Base-by-base conservation (phyloP, 441 rosid genomes). In the Pelargonium citronellum region DNA sequence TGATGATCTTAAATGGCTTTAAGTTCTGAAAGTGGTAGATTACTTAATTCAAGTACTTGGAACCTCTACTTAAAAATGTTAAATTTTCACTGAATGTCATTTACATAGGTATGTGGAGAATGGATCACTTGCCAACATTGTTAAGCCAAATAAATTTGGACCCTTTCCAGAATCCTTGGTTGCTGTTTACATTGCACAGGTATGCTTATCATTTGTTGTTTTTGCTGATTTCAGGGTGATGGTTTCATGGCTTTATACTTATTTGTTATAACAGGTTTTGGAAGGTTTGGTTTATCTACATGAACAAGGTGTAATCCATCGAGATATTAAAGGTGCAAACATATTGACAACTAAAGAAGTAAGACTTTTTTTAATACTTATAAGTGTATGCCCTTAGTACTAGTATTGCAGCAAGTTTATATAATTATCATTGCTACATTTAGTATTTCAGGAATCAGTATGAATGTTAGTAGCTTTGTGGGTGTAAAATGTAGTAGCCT, bases 261-360 rank as follows among this genome's bases (percentile, higher is more conserved):
- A 71, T 82, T 53, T 70, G 43, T 22, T 66, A 65, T 74, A 46
- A 16, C 72, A 95, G 99, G 99, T 95, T 71, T 81, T 95, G 87
- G 99, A 95, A 85, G 99, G 99, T 71, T 77, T 95, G 80, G 99
- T 89, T 72, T 95, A 92, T 87, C 86, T 95, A 49, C 99, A 95
- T 43, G 99, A 95, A 77, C 99, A 95, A 71, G 98, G 99, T 69
- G 98, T 95, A 73, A 95, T 95, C 70, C 99, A 95, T 83, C 91
- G 99, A 66, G 99, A 95, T 87, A 95, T 95, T 76, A 95, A 95
- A 79, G 99, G 99, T 64, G 99, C 99, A 74, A 95, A 92, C 80
- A 95, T 95, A 74, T 82, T 95, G 85, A 91, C 96, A 7, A 95
- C 99, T 17, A 95, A 95, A 77, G 98, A 95, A 92, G 99, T 92